Percentiles rank a stretch among this genome's conserved stretches.
These are phyloP conservation scores for cucumber (Cucumis sativus) DNA, from an alignment of 306 rosid genomes.

Conservation along the genomic window Cucumber_9930_V3 NC_026657.2:31142501-31143000, in stretches of 20 bases:
- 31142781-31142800: slow-evolving; percentile 48
- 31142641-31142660: slow-evolving; percentile 27
- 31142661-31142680: slow-evolving; percentile 62
- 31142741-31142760: slow-evolving; percentile 33
- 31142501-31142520: slow-evolving; percentile 72
- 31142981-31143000: slow-evolving; percentile 61
- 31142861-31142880: slow-evolving; percentile 24
- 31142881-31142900: slow-evolving; percentile 58
- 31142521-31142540: slow-evolving; percentile 67
- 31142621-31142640: slow-evolving; percentile 51
- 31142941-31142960: slow-evolving; percentile 69
- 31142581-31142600: slow-evolving; percentile 86
- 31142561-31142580: slow-evolving; percentile 81
- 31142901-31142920: slow-evolving; percentile 55
- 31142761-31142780: slow-evolving; percentile 18
- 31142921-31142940: slow-evolving; percentile 86
- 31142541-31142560: slow-evolving; percentile 45
- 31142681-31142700: slow-evolving; percentile 45
- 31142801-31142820: slow-evolving; percentile 55
- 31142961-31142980: slow-evolving; percentile 68
- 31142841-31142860: slow-evolving; percentile 48
- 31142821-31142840: slow-evolving; percentile 54
- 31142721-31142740: slow-evolving; percentile 37
- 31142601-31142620: slow-evolving; percentile 53
- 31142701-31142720: slow-evolving; percentile 58